These are phyloP conservation scores for Alternaria burnsii DNA, from an alignment of 2,329 filamentous ascomycete species.

Conservation along the genomic window DNA sequence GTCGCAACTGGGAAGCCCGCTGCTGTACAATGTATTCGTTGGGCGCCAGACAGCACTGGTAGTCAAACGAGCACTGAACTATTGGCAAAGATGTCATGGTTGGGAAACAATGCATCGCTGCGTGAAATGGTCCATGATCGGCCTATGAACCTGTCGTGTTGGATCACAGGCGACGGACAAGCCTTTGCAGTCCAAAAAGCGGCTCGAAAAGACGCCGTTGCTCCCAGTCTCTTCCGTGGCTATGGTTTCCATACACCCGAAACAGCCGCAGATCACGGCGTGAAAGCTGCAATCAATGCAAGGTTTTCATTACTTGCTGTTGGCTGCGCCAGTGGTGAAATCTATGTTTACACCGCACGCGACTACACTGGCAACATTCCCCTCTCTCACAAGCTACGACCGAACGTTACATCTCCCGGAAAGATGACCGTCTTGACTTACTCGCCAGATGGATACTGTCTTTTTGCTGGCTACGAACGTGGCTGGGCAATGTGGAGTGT, in stretches of 20 bases:
- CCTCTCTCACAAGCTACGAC: conserved; percentile 77
- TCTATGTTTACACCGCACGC: conserved; percentile 89
- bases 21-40: conserved; percentile 95
- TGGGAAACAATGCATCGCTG: conserved; percentile 79
- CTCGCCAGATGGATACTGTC: conserved; percentile 93
- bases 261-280: conserved; percentile 66
- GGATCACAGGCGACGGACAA: conserved; percentile 87
- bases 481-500: conserved; percentile 99
- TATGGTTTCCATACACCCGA: conserved; percentile 87
- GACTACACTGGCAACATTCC: conserved; percentile 95
- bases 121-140: conserved; percentile 91
- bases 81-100: conserved; percentile 84
- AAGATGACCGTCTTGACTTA: conserved; percentile 78
- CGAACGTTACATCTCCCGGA: conserved; percentile 77
- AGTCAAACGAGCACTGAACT: conserved; percentile 92
- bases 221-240: conserved; percentile 81
- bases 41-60: conserved; percentile 83
- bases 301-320: conserved; percentile 93
- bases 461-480: conserved; percentile 90
- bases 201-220: conserved; percentile 52
- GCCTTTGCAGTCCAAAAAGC: conserved; percentile 87
- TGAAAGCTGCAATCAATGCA: conserved; percentile 86
- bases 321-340: conserved; percentile 78
- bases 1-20: conserved; percentile 91
- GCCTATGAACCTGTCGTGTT: conserved; percentile 94